Conservation (phyloP, 129 eudicot genomes). For the Mikania micrantha region DNA sequence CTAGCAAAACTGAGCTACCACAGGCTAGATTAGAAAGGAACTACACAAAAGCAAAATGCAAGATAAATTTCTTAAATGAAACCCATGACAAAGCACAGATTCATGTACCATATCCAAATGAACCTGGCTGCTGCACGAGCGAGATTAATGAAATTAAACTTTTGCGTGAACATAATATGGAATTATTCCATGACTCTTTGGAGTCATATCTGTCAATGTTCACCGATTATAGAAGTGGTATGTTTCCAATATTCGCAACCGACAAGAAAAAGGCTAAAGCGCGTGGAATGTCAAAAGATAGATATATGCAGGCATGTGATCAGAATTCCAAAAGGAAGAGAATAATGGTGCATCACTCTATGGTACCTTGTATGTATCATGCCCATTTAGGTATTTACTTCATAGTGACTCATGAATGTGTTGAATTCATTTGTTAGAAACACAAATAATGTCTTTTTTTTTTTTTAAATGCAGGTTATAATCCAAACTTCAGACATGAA, state of each 20-base stretch:
- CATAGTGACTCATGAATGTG: neutral
- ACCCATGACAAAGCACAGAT: constrained; percentile 51
- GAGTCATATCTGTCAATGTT: constrained; percentile 27
- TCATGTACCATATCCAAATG: constrained; percentile 27
- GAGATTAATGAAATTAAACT: constrained; percentile 1
- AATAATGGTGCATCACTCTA: constrained; percentile 23
- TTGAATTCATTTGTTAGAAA: neutral
- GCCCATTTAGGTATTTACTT: constrained; percentile 27
- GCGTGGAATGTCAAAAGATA: neutral
- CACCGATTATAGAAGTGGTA: constrained; percentile 14
- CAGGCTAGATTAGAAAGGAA: constrained; percentile 12
- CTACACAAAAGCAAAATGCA: constrained; percentile 45
- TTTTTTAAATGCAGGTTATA: constrained; percentile 35
- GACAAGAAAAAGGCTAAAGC: constrained; percentile 36
- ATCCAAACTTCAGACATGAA: constrained; percentile 29
- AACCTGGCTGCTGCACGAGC: constrained; percentile 50
- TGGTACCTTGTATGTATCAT: constrained; percentile 12
- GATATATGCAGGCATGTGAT: constrained; percentile 19
- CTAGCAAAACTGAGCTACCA: constrained; percentile 21
- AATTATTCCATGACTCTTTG: constrained; percentile 17
- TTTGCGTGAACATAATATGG: neutral
- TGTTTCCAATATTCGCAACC: neutral
- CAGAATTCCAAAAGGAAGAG: constrained; percentile 35
- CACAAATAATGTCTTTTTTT: neutral
- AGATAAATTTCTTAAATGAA: constrained; percentile 49